A percentile compares a stretch with the other conserved stretches of the same genome.
phyloP scores from a whole-genome alignment of 202 grass and related monocot genomes.

The Musa balbisiana region DNA sequence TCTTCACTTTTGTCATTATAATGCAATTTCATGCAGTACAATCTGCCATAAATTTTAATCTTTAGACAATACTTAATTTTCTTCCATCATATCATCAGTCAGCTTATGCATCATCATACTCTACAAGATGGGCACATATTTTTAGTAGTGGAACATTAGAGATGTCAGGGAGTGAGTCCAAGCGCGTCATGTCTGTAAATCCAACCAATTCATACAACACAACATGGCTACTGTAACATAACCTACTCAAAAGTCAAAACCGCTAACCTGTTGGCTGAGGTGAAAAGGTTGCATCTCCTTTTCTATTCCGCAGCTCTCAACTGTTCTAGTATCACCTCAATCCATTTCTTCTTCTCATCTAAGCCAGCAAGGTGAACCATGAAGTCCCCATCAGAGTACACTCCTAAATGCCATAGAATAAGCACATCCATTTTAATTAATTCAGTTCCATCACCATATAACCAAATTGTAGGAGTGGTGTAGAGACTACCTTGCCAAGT shows the following conservation, averaged over 20 bases:
- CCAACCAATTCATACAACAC: too few species aligned
- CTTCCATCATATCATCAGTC: too few species aligned
- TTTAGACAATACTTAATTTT: too few species aligned
- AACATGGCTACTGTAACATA: neutral
- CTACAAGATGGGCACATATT: too few species aligned
- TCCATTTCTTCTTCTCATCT: slow-evolving; percentile 47
- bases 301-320: slow-evolving; percentile 5
- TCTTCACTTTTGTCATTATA: too few species aligned
- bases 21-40: too few species aligned
- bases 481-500: slow-evolving; percentile 8
- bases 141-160: too few species aligned
- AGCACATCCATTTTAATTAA: neutral
- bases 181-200: too few species aligned
- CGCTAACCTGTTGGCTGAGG: neutral
- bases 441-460: neutral
- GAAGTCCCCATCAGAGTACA: slow-evolving; percentile 45
- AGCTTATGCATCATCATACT: too few species aligned
- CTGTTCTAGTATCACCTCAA: slow-evolving; percentile 28
- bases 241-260: neutral
- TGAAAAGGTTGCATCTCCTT: neutral
- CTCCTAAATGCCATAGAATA: slow-evolving; percentile 21
- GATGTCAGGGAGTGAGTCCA: too few species aligned
- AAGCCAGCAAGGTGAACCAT: slow-evolving; percentile 41
- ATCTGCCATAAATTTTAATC: too few species aligned
- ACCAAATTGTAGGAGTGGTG: neutral